Evolutionary conservation across 164 flowering plant genomes (phyloP).

Genomic region (Aristolochia contorta): DNA sequence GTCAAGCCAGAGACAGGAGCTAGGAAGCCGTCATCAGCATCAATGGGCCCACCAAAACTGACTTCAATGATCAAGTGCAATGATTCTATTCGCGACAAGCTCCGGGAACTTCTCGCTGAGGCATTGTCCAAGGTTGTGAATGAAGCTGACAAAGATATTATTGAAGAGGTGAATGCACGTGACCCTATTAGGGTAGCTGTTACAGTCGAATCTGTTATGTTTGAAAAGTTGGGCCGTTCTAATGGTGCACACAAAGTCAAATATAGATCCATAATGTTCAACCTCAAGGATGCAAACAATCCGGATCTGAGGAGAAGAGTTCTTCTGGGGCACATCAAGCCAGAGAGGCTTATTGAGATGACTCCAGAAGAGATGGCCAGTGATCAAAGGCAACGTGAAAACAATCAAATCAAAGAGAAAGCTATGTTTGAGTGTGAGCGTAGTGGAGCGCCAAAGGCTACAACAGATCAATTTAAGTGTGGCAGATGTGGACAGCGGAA

Average conservation of each 20-base stretch:
- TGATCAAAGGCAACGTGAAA: slow-evolving; percentile 48
- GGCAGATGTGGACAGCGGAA: slow-evolving; percentile 81
- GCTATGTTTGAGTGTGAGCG: slow-evolving; percentile 74
- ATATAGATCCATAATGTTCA: slow-evolving; percentile 84
- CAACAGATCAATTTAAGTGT: slow-evolving; percentile 83
- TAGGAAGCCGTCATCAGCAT: slow-evolving; percentile 27
- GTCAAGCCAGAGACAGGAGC: slow-evolving; percentile 8
- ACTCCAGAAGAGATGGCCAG: slow-evolving; percentile 87
- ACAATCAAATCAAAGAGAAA: slow-evolving; percentile 55
- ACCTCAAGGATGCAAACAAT: slow-evolving; percentile 71
- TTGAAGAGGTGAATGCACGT: slow-evolving; percentile 41
- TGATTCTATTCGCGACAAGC: slow-evolving; percentile 65
- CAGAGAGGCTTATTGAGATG: slow-evolving; percentile 51
- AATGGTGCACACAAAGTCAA: slow-evolving; percentile 65
- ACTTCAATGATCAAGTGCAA: slow-evolving; percentile 54
- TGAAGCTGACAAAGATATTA: slow-evolving; percentile 49
- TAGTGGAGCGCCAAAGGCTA: slow-evolving; percentile 45
- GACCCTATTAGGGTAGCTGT: slow-evolving; percentile 80
- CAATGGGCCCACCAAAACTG: slow-evolving; percentile 52
- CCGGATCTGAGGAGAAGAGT: slow-evolving; percentile 85
- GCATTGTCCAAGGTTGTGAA: slow-evolving; percentile 55
- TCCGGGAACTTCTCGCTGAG: slow-evolving; percentile 62
- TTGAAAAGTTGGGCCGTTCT: slow-evolving; percentile 67
- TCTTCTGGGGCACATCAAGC: slow-evolving; percentile 60
- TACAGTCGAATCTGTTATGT: slow-evolving; percentile 68